These are phyloP conservation scores for Fonsecaea pugnacius DNA, from an alignment of 2,329 filamentous ascomycete species.

Conservation along the genomic window DNA sequence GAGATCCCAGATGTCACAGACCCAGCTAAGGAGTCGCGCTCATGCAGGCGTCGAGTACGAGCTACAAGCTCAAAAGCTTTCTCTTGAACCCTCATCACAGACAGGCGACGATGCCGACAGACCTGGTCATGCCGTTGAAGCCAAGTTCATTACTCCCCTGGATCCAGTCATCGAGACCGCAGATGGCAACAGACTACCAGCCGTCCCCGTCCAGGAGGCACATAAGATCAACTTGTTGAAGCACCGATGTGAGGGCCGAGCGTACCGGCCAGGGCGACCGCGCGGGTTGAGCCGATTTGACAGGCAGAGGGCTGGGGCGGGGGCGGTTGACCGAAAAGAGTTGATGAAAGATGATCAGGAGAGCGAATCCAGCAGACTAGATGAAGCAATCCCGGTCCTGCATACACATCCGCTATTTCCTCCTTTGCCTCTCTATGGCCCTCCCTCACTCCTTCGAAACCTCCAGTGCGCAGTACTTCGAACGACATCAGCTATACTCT, in stretches of 20 bases:
- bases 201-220: slow-evolving; percentile 71
- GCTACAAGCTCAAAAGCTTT: slow-evolving; percentile 39
- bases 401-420: slow-evolving; percentile 82
- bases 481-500: slow-evolving; percentile 72
- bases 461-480: slow-evolving; percentile 70
- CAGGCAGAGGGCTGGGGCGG: slow-evolving; percentile 14
- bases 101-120: slow-evolving; percentile 14
- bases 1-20: slow-evolving; percentile 28
- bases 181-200: slow-evolving; percentile 68
- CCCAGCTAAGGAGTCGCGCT: slow-evolving; percentile 27
- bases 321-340: slow-evolving; percentile 19
- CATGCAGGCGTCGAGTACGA: slow-evolving; percentile 35
- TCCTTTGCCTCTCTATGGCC: slow-evolving; percentile 78
- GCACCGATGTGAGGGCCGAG: slow-evolving; percentile 32
- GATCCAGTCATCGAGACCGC: slow-evolving; percentile 73
- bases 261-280: slow-evolving; percentile 18
- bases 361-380: slow-evolving; percentile 30
- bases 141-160: slow-evolving; percentile 62
- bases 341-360: slow-evolving; percentile 21
- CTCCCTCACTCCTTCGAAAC: slow-evolving; percentile 67
- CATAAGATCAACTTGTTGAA: slow-evolving; percentile 64
- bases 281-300: slow-evolving; percentile 30
- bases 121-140: slow-evolving; percentile 37
- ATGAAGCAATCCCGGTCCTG: slow-evolving; percentile 60
- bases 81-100: slow-evolving; percentile 33